Conservation (phyloP, 345 rosid species). For the Hibiscus tridactylites region DNA sequence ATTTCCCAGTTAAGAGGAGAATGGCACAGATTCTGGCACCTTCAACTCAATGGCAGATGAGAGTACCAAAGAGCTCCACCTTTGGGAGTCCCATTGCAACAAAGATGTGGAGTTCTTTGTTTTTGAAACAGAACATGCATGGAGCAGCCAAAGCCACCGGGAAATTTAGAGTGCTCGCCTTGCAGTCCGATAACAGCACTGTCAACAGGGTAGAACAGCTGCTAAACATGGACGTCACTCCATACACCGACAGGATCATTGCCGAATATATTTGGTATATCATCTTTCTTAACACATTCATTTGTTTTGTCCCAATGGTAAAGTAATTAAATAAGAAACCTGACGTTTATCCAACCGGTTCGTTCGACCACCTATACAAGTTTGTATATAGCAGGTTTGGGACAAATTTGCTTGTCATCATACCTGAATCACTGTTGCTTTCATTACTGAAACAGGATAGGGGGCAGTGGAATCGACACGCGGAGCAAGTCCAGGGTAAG, state of each 20-base stretch:
- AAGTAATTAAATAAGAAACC: too few species aligned
- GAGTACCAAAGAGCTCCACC: slow-evolving; percentile 45
- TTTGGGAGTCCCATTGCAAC: slow-evolving; percentile 34
- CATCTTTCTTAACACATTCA: neutral
- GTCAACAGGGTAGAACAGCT: slow-evolving; percentile 56
- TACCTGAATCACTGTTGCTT: neutral
- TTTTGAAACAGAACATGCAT: slow-evolving; percentile 64
- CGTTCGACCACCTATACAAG: neutral
- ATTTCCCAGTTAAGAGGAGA: slow-evolving; percentile 24
- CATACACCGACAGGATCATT: slow-evolving; percentile 73
- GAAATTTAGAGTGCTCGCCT: slow-evolving; percentile 53
- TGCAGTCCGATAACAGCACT: slow-evolving; percentile 58
- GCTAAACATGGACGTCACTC: slow-evolving; percentile 46
- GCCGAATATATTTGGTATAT: slow-evolving; percentile 95
- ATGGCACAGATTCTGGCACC: slow-evolving; percentile 93
- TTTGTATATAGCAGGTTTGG: neutral
- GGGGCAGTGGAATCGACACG: slow-evolving; percentile 78
- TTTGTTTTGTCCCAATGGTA: neutral
- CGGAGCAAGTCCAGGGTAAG: slow-evolving; percentile 82
- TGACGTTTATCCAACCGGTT: neutral
- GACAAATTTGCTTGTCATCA: neutral
- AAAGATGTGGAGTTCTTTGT: slow-evolving; percentile 59
- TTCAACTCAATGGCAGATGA: slow-evolving; percentile 66
- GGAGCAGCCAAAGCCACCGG: slow-evolving; percentile 31
- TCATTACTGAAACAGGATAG: slow-evolving; percentile 33